Conservation (phyloP, 768 basidiomycete genomes). For the Termitomyces eurrhizus region DNA sequence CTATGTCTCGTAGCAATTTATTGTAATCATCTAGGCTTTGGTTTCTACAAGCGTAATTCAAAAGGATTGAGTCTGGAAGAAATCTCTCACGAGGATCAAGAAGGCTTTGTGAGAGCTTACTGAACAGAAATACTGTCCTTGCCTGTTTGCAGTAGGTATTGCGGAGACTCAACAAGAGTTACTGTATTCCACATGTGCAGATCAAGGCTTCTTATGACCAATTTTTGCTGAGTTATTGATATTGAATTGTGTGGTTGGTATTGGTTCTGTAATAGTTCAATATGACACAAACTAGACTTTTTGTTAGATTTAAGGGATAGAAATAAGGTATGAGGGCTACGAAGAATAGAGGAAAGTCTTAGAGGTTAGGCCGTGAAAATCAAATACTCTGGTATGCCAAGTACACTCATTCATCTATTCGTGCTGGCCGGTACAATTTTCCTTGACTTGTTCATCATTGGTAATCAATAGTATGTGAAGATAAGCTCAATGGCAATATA, state of each 20-base stretch:
- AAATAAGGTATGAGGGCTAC: too few relatives aligned
- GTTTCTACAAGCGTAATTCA: constrained; percentile 55
- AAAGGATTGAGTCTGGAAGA: constrained; percentile 64
- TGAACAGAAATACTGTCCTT: background rate
- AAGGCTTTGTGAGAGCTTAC: constrained; percentile 46
- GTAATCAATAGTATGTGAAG: too few relatives aligned
- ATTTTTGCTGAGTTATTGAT: background rate
- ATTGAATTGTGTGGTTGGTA: background rate
- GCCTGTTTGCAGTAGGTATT: background rate
- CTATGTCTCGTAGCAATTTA: background rate
- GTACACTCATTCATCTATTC: too few relatives aligned
- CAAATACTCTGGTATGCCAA: too few relatives aligned
- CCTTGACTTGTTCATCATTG: background rate
- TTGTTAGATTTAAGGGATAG: background rate
- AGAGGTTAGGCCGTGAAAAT: too few relatives aligned
- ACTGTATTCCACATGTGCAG: background rate
- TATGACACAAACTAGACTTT: background rate
- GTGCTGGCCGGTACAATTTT: background rate
- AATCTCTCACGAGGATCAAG: constrained; percentile 68
- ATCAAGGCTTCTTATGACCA: background rate
- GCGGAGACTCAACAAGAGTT: background rate
- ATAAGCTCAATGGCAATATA: too few relatives aligned
- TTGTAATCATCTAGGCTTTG: constrained; percentile 48
- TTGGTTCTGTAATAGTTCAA: background rate
- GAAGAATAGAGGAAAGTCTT: too few relatives aligned